Evolutionary conservation across 2,329 filamentous ascomycete species (phyloP).

Genomic region (Paracorniculantispora psalliotae): DNA sequence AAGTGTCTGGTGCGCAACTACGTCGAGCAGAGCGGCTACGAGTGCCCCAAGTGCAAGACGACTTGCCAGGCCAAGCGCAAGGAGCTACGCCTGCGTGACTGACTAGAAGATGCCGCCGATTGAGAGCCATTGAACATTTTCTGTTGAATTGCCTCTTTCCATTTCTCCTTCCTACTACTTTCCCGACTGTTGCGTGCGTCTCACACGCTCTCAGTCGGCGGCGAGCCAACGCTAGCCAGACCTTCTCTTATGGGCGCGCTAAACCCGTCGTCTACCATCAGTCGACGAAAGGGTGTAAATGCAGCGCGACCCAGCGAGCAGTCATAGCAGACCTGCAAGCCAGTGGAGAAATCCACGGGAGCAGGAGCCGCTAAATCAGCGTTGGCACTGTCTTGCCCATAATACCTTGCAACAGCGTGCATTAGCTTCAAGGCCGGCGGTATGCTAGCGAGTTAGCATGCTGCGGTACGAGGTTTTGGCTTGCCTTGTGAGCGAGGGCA

Average conservation of each 20-base stretch:
- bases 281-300: not conserved
- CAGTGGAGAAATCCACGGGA: not conserved
- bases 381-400: no score
- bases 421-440: not conserved
- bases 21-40: slow-evolving; percentile 36
- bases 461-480: not conserved
- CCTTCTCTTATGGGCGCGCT: not conserved
- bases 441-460: not conserved
- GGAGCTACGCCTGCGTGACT: slow-evolving; percentile 27
- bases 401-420: not conserved
- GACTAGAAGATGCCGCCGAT: not conserved
- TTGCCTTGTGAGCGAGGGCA: not conserved
- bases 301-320: not conserved
- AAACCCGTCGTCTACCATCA: not conserved
- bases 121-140: not conserved
- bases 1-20: slow-evolving; percentile 45
- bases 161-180: not conserved
- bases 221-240: not conserved
- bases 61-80: slow-evolving; percentile 41
- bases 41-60: slow-evolving; percentile 44
- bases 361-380: not conserved
- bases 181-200: not conserved
- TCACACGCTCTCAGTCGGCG: slow-evolving; percentile 8
- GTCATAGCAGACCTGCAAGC: not conserved
- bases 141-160: not conserved